A percentile compares a stretch with the other conserved stretches of the same genome.
phyloP scores from a whole-genome alignment of 202 grass and related monocot genomes.

The Carex sylvatica region DNA sequence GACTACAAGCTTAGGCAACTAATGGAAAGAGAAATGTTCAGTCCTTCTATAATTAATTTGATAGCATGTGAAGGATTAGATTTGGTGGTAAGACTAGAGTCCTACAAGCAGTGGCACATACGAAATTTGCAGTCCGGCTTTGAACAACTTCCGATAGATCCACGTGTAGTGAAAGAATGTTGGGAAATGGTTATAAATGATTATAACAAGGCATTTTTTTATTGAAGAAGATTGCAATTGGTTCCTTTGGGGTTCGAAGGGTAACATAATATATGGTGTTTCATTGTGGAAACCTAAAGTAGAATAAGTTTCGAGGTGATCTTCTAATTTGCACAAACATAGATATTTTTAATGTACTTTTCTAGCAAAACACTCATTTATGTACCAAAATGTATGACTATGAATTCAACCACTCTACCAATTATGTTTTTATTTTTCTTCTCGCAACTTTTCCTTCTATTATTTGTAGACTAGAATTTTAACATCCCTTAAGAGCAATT shows the following conservation, averaged over 20 bases:
- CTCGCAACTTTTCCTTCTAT: background rate
- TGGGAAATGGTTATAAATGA: slow-evolving; percentile 23
- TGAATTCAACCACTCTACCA: background rate
- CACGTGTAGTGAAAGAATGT: slow-evolving; percentile 16
- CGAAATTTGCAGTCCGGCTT: slow-evolving; percentile 38
- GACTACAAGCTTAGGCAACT: slow-evolving; percentile 42
- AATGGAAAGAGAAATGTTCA: slow-evolving; percentile 37
- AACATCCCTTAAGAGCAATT: background rate
- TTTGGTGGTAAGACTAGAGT: slow-evolving; percentile 53
- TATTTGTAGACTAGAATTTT: background rate
- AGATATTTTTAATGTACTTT: background rate
- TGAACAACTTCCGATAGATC: slow-evolving; percentile 47
- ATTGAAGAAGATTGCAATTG: slow-evolving; percentile 43
- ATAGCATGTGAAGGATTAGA: slow-evolving; percentile 59
- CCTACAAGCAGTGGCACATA: slow-evolving; percentile 48
- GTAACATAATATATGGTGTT: slow-evolving; percentile 42
- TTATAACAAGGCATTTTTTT: slow-evolving; percentile 38
- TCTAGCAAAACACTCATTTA: background rate
- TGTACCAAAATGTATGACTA: background rate
- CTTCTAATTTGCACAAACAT: background rate
- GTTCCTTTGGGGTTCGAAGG: slow-evolving; percentile 59
- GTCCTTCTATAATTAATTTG: slow-evolving; percentile 30
- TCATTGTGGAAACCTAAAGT: slow-evolving; percentile 42
- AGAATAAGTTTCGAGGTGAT: background rate
- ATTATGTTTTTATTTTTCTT: background rate